Conservation (phyloP, 2,329 filamentous ascomycete genomes). For the Tolypocladium inflatum region DNA sequence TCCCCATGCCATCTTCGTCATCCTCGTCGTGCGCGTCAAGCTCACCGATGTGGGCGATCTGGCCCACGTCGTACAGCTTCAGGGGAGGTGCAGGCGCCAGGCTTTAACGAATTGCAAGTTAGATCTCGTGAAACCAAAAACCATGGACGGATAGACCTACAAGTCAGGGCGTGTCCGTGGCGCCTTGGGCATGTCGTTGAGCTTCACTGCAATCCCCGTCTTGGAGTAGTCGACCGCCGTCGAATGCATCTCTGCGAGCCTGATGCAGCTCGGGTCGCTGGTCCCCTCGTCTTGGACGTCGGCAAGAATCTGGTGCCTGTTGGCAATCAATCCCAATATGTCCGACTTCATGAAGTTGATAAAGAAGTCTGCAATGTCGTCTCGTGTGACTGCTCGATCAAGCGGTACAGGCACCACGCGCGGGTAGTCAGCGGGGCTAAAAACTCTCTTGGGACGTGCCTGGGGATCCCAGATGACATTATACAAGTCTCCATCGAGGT, state of each 20-base stretch:
- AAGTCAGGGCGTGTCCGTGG: slow-evolving; percentile 42
- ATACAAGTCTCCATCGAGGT: slow-evolving; percentile 77
- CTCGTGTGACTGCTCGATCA: slow-evolving; percentile 43
- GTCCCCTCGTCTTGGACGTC: slow-evolving; percentile 48
- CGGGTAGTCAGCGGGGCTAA: slow-evolving; percentile 61
- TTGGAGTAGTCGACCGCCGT: slow-evolving; percentile 70
- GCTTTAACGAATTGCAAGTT: slow-evolving; percentile 15
- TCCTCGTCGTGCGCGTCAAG: slow-evolving; percentile 26
- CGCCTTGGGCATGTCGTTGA: slow-evolving; percentile 30
- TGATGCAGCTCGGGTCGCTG: slow-evolving; percentile 36
- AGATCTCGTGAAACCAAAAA: not conserved
- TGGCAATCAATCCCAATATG: slow-evolving; percentile 56
- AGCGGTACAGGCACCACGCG: slow-evolving; percentile 47
- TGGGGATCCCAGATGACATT: slow-evolving; percentile 64
- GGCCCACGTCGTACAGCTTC: slow-evolving; percentile 32
- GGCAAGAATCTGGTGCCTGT: slow-evolving; percentile 52
- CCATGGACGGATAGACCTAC: slow-evolving; percentile 24
- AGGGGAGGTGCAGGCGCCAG: slow-evolving; percentile 36
- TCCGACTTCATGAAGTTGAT: slow-evolving; percentile 66
- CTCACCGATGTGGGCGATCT: slow-evolving; percentile 25
- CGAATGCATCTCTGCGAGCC: slow-evolving; percentile 56
- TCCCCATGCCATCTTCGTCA: slow-evolving; percentile 31
- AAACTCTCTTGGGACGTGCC: slow-evolving; percentile 32
- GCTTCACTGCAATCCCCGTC: slow-evolving; percentile 52
- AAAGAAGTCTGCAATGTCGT: slow-evolving; percentile 74